These are phyloP conservation scores for Gastrolobium bilobum DNA, from an alignment of 306 rosid genomes.

Conservation along the genomic window DNA sequence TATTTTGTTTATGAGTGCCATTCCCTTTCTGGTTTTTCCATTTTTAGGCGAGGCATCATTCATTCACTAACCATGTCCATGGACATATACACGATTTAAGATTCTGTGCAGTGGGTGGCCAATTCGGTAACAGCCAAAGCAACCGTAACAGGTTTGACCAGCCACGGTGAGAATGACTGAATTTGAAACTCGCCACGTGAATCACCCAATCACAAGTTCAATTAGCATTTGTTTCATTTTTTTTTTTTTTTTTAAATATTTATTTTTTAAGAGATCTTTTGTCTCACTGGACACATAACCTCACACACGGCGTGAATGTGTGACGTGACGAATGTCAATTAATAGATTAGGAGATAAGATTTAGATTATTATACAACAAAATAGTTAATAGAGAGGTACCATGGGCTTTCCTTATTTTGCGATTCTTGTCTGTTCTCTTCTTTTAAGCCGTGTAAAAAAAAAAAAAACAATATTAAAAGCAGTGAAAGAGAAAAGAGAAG, in stretches of 20 bases:
- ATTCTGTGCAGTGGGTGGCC: constrained; percentile 44
- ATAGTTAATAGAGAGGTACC: neutral
- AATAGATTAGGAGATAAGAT: constrained; percentile 23
- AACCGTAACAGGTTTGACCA: constrained; percentile 51
- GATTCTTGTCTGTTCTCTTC: constrained; percentile 44
- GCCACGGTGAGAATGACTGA: neutral
- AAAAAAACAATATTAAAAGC: constrained; percentile 40
- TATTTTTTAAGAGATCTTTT: neutral
- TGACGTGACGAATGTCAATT: neutral
- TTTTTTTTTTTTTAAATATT: neutral
- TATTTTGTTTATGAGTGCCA: neutral
- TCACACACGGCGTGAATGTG: neutral
- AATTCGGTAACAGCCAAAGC: neutral
- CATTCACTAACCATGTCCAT: neutral
- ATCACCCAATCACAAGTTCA: neutral
- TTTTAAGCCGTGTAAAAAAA: constrained; percentile 25
- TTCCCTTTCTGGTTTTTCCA: constrained; percentile 34
- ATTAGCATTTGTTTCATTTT: neutral
- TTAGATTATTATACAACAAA: too few species aligned
- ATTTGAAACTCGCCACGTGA: constrained; percentile 48
- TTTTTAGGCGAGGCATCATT: constrained; percentile 45
- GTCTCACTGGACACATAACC: neutral
- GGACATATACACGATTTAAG: constrained; percentile 39
- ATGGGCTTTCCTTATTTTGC: constrained; percentile 42
- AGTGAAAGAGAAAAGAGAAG: constrained; percentile 43